phyloP scores from a whole-genome alignment of 129 eudicot genomes.

The Chrysanthemum makinoi region DNA sequence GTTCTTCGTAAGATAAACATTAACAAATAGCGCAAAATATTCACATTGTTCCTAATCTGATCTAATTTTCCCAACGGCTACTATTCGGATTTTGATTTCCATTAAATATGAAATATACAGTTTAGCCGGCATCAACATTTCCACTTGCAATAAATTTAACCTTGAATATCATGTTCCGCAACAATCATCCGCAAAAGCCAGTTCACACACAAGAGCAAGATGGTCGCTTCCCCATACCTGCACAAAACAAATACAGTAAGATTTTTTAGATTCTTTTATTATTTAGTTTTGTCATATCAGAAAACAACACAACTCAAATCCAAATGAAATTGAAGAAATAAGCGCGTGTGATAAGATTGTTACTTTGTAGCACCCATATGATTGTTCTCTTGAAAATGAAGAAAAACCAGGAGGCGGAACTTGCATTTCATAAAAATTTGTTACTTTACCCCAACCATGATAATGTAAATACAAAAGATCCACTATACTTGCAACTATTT shows the following conservation, averaged over 20 bases:
- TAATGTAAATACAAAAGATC: no score
- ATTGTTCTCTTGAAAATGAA: background rate
- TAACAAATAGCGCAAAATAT: background rate
- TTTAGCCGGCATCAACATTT: no score
- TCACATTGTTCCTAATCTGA: background rate
- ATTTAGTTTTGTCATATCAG: no score
- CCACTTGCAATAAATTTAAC: background rate
- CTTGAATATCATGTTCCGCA: constrained; percentile 11
- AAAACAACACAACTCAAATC: no score
- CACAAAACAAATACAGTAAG: constrained; percentile 11
- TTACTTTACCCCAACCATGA: no score
- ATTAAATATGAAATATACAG: background rate
- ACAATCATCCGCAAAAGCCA: constrained; percentile 57
- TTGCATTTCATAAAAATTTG: background rate
- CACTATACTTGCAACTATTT: no score
- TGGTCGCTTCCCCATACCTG: constrained; percentile 96
- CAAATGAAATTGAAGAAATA: no score
- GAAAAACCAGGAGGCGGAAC: background rate
- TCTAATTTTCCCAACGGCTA: background rate
- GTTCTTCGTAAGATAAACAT: no score
- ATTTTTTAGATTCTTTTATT: no score
- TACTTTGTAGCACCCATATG: background rate
- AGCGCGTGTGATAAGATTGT: no score
- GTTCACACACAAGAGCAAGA: constrained; percentile 88
- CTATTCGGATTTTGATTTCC: background rate